Base-by-base conservation (phyloP, 257 asterid genomes). In the Jacaranda copaia region DNA sequence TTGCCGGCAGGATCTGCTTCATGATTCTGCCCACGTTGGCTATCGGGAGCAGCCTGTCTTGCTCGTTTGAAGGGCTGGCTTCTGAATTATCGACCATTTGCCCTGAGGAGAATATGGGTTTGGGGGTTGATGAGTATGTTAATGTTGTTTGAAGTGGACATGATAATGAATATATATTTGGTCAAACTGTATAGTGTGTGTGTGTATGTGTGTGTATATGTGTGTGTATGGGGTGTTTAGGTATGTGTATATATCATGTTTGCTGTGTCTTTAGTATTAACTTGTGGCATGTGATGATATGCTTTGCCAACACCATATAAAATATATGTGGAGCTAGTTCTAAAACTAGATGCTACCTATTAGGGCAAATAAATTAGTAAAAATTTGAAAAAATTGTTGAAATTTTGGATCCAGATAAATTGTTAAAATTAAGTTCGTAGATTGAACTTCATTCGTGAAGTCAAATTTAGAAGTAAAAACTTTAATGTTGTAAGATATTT, bases 11-110 rank as follows among this genome's bases (percentile, higher is more conserved):
- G 3, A 77, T 89, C 55, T 89, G 88, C 79, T 89, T 91, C 96
- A 91, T 91, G 81, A 91, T 91, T n/a, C 96, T 65, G 0, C 94
- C 94, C 6, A 90, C 93, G 89, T 88, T 90, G 58, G 96, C 96
- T 35, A 88, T 90, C 7, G 96, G 96, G 2, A 91, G 43, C 45
- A 91, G 60, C 73, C 88, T 67, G 8, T 87, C 94, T 38, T 86
- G 91, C 67, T 88, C 90, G 43, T 14, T 60, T 48, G 86, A 62
- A 20, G 79, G 56, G 45, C 77, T 52, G 42, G 82, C 72, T 2
- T 80, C 83, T 3, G 63, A 55, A 49, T 81, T 80, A 25, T 85
- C 90, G 2, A 49, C 83, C 92, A 89, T 87, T 74, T 68, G 32
- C 32, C 32, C 76, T 45, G 62, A 5, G 12, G 75, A 63, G 81